These are phyloP conservation scores for Euphorbia peplus DNA, from an alignment of 345 rosid genomes.

Conservation along the genomic window DNA sequence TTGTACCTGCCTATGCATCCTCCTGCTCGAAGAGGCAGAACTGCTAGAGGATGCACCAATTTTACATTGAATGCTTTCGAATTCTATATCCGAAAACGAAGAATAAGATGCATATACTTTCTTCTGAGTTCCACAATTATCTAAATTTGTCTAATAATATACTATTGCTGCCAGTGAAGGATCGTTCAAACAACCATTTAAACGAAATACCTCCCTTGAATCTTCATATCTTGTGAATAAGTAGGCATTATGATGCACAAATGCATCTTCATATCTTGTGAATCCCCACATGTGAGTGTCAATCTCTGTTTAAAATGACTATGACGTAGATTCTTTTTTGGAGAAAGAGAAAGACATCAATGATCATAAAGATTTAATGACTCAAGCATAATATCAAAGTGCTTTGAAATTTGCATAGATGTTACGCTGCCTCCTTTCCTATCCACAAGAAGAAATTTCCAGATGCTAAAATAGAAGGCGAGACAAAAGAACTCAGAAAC, in stretches of 20 bases:
- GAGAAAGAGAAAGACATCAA: neutral
- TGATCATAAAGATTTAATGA: neutral
- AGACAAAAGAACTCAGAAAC: neutral
- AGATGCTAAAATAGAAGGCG: neutral
- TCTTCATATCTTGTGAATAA: no score
- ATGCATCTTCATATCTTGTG: no score
- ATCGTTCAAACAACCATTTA: neutral
- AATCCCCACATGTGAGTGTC: no score
- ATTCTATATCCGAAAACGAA: slow-evolving; percentile 72
- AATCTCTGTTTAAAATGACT: no score
- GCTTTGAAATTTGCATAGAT: neutral
- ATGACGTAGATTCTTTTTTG: neutral
- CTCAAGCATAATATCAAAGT: neutral
- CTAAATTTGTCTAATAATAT: neutral
- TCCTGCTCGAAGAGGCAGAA: slow-evolving; percentile 10
- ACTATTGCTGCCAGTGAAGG: neutral
- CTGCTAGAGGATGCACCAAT: neutral
- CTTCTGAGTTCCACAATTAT: slow-evolving; percentile 30
- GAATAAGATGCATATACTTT: slow-evolving; percentile 51
- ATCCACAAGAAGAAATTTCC: neutral
- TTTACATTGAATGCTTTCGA: slow-evolving; percentile 20
- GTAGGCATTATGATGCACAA: no score
- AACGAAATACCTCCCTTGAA: neutral
- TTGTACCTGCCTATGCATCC: neutral
- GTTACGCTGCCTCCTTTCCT: neutral